Evolutionary conservation across 2,329 filamentous ascomycete genomes (phyloP).

Genomic region (Fusarium praegraminearum): DNA sequence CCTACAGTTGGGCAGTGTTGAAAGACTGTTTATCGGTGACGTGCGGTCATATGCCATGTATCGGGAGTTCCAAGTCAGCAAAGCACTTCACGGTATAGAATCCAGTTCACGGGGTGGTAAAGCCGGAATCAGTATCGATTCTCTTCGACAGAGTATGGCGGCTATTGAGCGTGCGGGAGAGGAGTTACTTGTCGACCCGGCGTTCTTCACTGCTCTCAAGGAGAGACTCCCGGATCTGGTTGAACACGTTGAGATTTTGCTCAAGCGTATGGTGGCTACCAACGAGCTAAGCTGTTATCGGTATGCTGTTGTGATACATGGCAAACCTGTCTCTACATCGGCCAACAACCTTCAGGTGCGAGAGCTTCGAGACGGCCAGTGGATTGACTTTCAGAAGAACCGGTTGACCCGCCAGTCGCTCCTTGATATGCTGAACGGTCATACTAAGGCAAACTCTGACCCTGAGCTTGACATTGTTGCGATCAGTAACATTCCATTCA

Average conservation of each 20-base stretch:
- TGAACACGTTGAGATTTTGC: conserved; percentile 48
- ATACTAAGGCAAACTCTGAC: background rate
- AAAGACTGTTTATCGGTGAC: conserved; percentile 42
- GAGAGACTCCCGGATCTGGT: conserved; percentile 32
- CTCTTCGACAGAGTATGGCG: background rate
- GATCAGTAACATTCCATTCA: conserved; percentile 45
- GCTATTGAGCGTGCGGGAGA: conserved; percentile 31
- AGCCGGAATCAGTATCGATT: background rate
- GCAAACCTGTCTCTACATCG: background rate
- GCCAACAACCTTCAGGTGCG: background rate
- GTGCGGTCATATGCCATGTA: conserved; percentile 40
- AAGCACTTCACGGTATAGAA: conserved; percentile 10
- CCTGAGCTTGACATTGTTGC: conserved; percentile 7
- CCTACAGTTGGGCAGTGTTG: conserved; percentile 1
- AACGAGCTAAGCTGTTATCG: conserved; percentile 50
- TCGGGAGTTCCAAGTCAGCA: conserved; percentile 36
- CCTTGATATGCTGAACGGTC: background rate
- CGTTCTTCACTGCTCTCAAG: conserved; percentile 42
- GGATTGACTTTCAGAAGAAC: conserved; percentile 43
- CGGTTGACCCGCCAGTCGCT: background rate
- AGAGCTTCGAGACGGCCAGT: conserved; percentile 16
- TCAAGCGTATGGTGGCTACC: conserved; percentile 47
- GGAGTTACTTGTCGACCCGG: conserved; percentile 47
- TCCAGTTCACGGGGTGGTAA: background rate
- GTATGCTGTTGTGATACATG: conserved; percentile 46